A percentile compares a stretch with the other conserved stretches of the same genome.
These are phyloP conservation scores for Echium plantagineum DNA, from an alignment of 257 asterid species.

Conservation along the genomic window DNA sequence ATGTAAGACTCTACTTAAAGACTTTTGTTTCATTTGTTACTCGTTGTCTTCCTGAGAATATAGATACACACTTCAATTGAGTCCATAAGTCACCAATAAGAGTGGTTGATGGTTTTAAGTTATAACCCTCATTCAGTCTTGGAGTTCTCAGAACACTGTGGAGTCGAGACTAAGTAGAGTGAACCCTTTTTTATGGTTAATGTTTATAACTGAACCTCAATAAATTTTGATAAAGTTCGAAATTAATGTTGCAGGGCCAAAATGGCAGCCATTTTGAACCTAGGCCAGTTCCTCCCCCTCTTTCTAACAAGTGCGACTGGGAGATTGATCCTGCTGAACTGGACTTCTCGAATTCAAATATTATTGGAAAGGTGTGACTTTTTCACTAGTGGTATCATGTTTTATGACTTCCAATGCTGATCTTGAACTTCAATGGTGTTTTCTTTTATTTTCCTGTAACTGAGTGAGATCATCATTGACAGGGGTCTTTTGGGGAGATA, in stretches of 20 bases:
- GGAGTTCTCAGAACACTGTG: too few species aligned
- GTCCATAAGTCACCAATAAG: too few species aligned
- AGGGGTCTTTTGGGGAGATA: constrained; percentile 82
- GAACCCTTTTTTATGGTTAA: too few species aligned
- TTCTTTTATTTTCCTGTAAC: constrained; percentile 5
- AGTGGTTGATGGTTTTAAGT: too few species aligned
- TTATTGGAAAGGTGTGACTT: constrained; percentile 55
- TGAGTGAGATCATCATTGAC: constrained; percentile 15
- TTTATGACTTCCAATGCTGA: background rate
- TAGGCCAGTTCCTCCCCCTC: constrained; percentile 59
- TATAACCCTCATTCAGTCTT: too few species aligned
- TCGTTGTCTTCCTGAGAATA: too few species aligned
- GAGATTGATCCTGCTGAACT: constrained; percentile 64
- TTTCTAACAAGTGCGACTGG: constrained; percentile 82
- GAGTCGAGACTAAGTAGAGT: too few species aligned
- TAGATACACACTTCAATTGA: too few species aligned
- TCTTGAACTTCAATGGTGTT: background rate
- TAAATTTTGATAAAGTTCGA: background rate
- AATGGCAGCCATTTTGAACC: constrained; percentile 83
- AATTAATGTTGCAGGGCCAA: constrained; percentile 44
- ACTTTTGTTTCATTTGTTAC: too few species aligned
- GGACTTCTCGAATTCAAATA: constrained; percentile 47
- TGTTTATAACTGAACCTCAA: too few species aligned
- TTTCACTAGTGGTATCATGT: background rate
- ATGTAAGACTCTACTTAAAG: background rate